These are phyloP conservation scores for Emergomyces orientalis DNA, from an alignment of 2,329 filamentous ascomycete species.

Conservation along the genomic window DNA sequence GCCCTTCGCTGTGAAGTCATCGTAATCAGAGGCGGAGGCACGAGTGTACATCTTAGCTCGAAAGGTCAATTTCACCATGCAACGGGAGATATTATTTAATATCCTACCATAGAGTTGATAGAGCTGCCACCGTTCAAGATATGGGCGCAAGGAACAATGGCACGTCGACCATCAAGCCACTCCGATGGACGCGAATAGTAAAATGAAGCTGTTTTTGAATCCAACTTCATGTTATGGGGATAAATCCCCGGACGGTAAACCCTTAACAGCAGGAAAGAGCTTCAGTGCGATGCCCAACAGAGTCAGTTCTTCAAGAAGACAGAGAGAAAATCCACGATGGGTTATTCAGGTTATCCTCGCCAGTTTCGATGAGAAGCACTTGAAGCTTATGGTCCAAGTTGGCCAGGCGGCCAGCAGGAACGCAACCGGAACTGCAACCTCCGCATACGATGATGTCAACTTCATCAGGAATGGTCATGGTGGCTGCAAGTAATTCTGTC, in stretches of 20 bases:
- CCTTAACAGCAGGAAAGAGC: constrained; percentile 29
- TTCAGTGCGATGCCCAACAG: constrained; percentile 2
- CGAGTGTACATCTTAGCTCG: constrained; percentile 57
- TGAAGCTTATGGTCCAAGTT: constrained; percentile 66
- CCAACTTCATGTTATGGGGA: constrained; percentile 68
- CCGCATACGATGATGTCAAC: constrained; percentile 74
- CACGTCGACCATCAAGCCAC: constrained; percentile 60
- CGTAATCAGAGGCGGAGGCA: constrained; percentile 62
- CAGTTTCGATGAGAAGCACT: constrained; percentile 61
- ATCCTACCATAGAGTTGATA: constrained; percentile 63
- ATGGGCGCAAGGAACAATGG: constrained; percentile 65
- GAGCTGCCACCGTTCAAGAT: constrained; percentile 63
- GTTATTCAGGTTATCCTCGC: constrained; percentile 67
- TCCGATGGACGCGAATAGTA: constrained; percentile 68
- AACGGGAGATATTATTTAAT: neutral
- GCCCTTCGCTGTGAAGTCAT: constrained; percentile 71
- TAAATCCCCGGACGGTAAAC: constrained; percentile 68
- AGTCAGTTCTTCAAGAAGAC: neutral
- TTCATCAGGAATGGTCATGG: constrained; percentile 61
- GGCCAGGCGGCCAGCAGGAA: constrained; percentile 46
- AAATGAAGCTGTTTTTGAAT: constrained; percentile 73
- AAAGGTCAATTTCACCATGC: constrained; percentile 9
- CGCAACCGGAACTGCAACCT: constrained; percentile 52
- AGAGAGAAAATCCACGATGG: constrained; percentile 44
- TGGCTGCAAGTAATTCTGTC: constrained; percentile 6